A percentile compares a stretch with the other conserved stretches of the same genome.
Conservation (phyloP, 2,329 filamentous ascomycete species). For the Fusarium hainanense region DNA sequence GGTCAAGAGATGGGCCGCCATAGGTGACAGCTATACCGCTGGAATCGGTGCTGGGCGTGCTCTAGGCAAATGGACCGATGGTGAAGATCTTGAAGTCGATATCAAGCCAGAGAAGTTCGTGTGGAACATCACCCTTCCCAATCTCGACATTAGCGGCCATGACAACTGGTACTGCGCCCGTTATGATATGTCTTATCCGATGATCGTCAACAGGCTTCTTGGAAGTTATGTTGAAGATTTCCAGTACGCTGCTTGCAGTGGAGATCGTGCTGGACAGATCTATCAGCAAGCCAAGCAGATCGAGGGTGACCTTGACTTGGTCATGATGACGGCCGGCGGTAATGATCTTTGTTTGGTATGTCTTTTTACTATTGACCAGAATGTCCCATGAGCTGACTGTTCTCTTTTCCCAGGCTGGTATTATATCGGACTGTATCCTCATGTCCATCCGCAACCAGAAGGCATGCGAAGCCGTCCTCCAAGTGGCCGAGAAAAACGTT, state of each 20-base stretch:
- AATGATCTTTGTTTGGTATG: conserved; percentile 10
- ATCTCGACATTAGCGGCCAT: not conserved
- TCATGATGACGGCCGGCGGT: not conserved
- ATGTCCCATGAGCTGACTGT: no score
- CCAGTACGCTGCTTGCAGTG: conserved; percentile 12
- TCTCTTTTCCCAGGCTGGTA: not conserved
- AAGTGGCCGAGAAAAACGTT: fast-evolving
- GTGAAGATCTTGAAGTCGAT: no score
- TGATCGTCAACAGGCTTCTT: not conserved
- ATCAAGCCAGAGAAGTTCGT: no score
- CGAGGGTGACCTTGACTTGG: not conserved
- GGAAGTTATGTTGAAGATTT: not conserved
- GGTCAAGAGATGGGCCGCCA: no score
- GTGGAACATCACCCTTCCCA: not conserved
- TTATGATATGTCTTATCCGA: conserved; percentile 15
- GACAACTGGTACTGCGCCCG: not conserved
- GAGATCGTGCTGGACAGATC: conserved; percentile 3
- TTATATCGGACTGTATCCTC: not conserved
- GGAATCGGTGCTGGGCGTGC: no score
- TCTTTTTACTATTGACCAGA: fast-evolving
- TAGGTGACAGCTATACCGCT: no score
- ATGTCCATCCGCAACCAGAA: fast-evolving
- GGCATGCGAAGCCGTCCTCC: not conserved
- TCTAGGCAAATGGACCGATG: no score
- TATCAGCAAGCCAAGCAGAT: not conserved